Base-by-base conservation (phyloP, 768 basidiomycete genomes). In the Tremella yokohamensis region DNA sequence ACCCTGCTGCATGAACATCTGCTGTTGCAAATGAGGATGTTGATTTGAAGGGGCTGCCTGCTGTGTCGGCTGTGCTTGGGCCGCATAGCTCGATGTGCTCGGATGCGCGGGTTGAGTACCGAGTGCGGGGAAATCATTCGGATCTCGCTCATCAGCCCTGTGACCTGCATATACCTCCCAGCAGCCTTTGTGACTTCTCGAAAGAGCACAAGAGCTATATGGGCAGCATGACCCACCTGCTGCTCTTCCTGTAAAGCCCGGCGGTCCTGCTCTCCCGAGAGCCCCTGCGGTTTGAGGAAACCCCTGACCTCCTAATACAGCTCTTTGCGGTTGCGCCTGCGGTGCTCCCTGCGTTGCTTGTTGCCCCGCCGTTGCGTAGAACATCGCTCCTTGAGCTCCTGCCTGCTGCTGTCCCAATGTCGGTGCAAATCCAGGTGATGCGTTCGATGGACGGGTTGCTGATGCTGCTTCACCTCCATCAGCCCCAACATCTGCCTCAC, bases 391-490 rank as follows among this genome's bases (percentile, higher is more conserved):
- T 50, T 19, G 38, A 40, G 47, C 39, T 16, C 18, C 47, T 48
- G 42, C 47, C 11, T 18, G 24, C 25, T 52, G 56, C 40, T 51
- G 56, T 25, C 8, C 39, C 15, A 13, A 16, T 40, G 56, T 22
- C 11, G 56, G 40, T 44, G 52, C 52, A 38, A 53, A 58, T 13
- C 39, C 52, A 18, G 57, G 13, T 45, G 40, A 40, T 34, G 57
- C 68, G 90, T 88, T 4, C 18, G 15, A 34, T n/a, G 26, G 12
- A 39, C 19, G 52, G 15, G 52, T 49, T 26, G 22, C 19, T 29
- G 48, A 48, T n/a, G 49, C 49, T 50, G 26, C 19, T 18, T 16
- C n/a, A 22, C n/a, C 49, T n/a, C 16, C 13, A 54, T 15, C 29
- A 19, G 53, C 38, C 19, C 42, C 42, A 45, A 6, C 22, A 15